A percentile compares a stretch with the other conserved stretches of the same genome.
Conservation (phyloP, 768 basidiomycete species). For the Lentinula raphanica region DNA sequence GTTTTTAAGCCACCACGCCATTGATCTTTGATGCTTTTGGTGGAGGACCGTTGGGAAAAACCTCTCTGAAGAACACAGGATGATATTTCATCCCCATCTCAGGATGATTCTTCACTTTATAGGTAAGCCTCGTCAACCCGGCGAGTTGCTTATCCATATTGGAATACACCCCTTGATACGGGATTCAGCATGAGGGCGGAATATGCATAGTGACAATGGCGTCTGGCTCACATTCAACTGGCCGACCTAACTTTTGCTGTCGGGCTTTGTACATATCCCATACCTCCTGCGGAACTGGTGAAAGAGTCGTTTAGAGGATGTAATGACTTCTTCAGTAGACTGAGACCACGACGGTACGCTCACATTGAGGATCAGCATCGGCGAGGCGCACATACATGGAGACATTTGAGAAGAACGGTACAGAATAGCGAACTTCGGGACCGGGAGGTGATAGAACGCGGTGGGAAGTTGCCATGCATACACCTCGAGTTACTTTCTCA, state of each 20-base stretch:
- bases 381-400: neutral
- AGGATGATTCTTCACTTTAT: constrained; percentile 1
- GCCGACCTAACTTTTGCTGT: neutral
- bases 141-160: neutral
- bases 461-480: constrained; percentile 5
- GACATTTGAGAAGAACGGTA: constrained; percentile 5
- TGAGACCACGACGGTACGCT: neutral
- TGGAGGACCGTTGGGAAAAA: neutral
- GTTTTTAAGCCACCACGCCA: neutral
- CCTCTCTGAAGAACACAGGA: constrained; percentile 1
- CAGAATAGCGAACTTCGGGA: constrained; percentile 1
- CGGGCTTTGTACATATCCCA: constrained; percentile 1
- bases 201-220: neutral
- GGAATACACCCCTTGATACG: neutral
- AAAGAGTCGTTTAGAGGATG: neutral
- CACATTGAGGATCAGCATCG: constrained; percentile 1
- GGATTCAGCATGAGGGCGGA: no score
- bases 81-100: neutral
- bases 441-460: constrained; percentile 3
- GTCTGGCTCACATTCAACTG: neutral
- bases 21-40: neutral
- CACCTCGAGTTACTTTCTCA: constrained; percentile 3
- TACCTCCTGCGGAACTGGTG: constrained; percentile 1
- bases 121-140: neutral
- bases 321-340: neutral